These are phyloP conservation scores for Paramecium bursaria DNA, from an alignment of 73 alveolate genomes.

Conservation along the genomic window DNA sequence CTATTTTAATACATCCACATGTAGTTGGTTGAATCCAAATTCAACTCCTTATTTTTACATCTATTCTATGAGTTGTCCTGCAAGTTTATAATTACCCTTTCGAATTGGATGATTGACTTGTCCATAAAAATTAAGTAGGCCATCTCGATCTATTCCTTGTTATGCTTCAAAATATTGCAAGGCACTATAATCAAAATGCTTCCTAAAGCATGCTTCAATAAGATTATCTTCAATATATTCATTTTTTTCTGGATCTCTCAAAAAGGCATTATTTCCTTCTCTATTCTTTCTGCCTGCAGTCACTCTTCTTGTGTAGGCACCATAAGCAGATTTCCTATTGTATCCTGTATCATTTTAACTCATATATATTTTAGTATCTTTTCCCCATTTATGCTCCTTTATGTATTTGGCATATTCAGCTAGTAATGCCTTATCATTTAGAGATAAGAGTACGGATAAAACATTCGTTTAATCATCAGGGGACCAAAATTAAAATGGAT, in stretches of 20 bases:
- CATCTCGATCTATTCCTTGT: constrained; percentile 64
- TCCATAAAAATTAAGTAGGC: constrained; percentile 69
- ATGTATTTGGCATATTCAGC: constrained; percentile 66
- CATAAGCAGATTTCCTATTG: constrained; percentile 87
- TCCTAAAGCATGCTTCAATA: too few relatives aligned
- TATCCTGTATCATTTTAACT: constrained; percentile 86
- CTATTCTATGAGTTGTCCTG: constrained; percentile 78
- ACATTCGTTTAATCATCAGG: constrained; percentile 75
- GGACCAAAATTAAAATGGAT: constrained; percentile 72
- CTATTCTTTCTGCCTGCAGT: constrained; percentile 94
- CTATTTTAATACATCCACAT: constrained; percentile 86
- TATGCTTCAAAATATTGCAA: too few relatives aligned
- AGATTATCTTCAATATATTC: constrained; percentile 45
- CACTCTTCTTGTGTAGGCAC: constrained; percentile 89
- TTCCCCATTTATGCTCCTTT: constrained; percentile 57
- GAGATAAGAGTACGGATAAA: constrained; percentile 74
- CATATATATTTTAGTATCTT: constrained; percentile 70
- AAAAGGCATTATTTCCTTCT: constrained; percentile 98
- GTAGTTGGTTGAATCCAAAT: constrained; percentile 94
- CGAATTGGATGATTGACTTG: constrained; percentile 82
- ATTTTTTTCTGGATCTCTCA: constrained; percentile 76
- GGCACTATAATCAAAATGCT: too few relatives aligned
- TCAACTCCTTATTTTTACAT: constrained; percentile 76
- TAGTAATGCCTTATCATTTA: constrained; percentile 76
- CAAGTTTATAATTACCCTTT: constrained; percentile 87